Evolutionary conservation across 2,329 filamentous ascomycete genomes (phyloP).

Genomic region (Zymoseptoria tritici): DNA sequence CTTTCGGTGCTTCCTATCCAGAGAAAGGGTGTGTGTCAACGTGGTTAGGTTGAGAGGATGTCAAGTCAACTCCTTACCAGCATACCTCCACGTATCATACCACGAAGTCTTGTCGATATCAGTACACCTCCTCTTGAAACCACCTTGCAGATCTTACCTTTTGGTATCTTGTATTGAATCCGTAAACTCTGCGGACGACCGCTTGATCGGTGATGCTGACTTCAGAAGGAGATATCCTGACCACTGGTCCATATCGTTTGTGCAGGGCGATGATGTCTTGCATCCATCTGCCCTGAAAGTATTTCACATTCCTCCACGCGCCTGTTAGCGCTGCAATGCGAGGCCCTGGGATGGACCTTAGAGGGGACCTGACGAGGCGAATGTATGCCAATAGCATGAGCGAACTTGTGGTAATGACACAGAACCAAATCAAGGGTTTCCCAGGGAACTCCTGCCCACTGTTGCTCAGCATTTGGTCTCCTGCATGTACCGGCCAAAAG

Average conservation of each 20-base stretch:
- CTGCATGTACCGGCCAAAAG: too few species aligned
- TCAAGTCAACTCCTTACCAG: background rate
- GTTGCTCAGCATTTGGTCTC: background rate
- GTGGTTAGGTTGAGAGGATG: background rate
- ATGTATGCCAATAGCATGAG: background rate
- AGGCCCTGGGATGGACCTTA: background rate
- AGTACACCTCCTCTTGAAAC: background rate
- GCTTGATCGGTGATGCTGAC: background rate
- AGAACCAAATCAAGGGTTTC: background rate
- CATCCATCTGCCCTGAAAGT: background rate
- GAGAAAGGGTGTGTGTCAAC: background rate
- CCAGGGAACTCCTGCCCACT: background rate
- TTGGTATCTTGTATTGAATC: background rate
- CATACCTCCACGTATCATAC: background rate
- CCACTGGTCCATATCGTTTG: conserved; percentile 5
- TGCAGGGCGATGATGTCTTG: conserved; percentile 12
- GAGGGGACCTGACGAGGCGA: background rate
- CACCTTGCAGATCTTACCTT: background rate
- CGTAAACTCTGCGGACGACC: background rate
- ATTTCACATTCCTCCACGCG: background rate
- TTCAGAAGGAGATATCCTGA: conserved; percentile 10
- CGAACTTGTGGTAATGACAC: background rate
- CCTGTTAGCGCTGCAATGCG: background rate
- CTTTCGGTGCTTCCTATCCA: background rate
- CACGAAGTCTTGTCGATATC: background rate